Percentiles rank a stretch among this genome's conserved stretches.
These are phyloP conservation scores for Pythium pyrilobum DNA, from an alignment of 352 stramenopile genomes.

Conservation along the genomic window DNA sequence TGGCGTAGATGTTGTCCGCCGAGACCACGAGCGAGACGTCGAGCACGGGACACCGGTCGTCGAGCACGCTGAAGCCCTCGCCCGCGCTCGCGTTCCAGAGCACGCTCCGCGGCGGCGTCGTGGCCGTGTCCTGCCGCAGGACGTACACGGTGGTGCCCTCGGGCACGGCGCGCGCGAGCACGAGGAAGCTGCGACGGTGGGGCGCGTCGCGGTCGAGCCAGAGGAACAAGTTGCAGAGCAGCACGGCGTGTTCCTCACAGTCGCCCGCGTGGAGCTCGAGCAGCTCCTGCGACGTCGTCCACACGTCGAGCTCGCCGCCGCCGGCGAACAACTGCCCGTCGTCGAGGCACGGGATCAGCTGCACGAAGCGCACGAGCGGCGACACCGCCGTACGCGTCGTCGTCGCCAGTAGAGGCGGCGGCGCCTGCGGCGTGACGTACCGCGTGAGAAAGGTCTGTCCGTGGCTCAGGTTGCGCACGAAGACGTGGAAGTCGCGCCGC, in stretches of 20 bases:
- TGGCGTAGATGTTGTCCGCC: constrained; percentile 89
- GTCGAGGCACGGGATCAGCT: constrained; percentile 88
- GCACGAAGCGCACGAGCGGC: constrained; percentile 84
- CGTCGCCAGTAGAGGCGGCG: constrained; percentile 32
- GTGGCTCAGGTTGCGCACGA: constrained; percentile 69
- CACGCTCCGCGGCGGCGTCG: constrained; percentile 40
- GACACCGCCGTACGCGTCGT: constrained; percentile 16
- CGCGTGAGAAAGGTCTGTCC: constrained; percentile 61
- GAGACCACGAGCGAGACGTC: constrained; percentile 85
- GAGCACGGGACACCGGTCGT: constrained; percentile 79
- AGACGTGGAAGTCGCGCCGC: constrained; percentile 54
- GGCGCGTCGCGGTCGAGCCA: constrained; percentile 66
- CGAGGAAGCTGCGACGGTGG: constrained; percentile 64
- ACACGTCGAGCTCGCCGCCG: constrained; percentile 68
- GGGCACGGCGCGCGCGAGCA: constrained; percentile 76
- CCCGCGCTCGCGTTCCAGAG: constrained; percentile 91
- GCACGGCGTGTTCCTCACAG: constrained; percentile 88
- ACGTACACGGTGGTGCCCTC: constrained; percentile 89
- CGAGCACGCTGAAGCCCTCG: constrained; percentile 61
- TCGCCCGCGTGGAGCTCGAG: constrained; percentile 87
- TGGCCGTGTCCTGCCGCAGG: constrained; percentile 48
- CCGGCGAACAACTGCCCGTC: constrained; percentile 85
- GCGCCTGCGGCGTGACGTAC: constrained; percentile 69
- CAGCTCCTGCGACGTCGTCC: constrained; percentile 88
- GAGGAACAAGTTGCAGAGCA: constrained; percentile 89